These are phyloP conservation scores for Benincasa hispida DNA, from an alignment of 306 rosid genomes.

Conservation along the genomic window DNA sequence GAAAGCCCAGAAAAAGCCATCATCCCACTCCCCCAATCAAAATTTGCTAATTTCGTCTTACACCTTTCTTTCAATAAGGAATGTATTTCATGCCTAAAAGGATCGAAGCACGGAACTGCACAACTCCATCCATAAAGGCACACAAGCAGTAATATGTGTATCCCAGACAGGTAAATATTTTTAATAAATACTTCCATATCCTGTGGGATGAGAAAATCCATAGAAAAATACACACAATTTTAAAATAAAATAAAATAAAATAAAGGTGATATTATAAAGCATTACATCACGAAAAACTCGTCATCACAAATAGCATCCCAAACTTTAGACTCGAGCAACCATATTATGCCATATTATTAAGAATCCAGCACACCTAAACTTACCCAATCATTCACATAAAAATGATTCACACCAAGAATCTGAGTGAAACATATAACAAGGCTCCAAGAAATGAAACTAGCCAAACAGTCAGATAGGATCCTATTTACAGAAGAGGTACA, in stretches of 20 bases:
- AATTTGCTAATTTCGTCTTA: no score
- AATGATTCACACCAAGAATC: not conserved
- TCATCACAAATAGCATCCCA: not conserved
- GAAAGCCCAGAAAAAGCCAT: no score
- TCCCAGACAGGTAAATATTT: no score
- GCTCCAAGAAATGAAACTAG: not conserved
- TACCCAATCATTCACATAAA: not conserved
- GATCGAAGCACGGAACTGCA: no score
- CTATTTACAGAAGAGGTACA: not conserved
- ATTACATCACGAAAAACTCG: not conserved
- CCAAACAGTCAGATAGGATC: not conserved
- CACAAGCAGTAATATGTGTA: no score
- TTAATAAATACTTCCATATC: no score
- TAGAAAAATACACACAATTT: not conserved
- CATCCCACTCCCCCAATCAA: no score
- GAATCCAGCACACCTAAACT: not conserved
- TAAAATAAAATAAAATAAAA: no score
- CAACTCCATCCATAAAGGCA: no score
- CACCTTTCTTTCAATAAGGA: no score
- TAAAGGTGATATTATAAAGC: not conserved
- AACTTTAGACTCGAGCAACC: not conserved
- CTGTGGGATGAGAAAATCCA: no score
- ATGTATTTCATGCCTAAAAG: no score
- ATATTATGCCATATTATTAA: not conserved
- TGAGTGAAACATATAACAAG: not conserved